Conservation (phyloP, 1,284 basidiomycete genomes). For the Fomitopsis betulina region DNA sequence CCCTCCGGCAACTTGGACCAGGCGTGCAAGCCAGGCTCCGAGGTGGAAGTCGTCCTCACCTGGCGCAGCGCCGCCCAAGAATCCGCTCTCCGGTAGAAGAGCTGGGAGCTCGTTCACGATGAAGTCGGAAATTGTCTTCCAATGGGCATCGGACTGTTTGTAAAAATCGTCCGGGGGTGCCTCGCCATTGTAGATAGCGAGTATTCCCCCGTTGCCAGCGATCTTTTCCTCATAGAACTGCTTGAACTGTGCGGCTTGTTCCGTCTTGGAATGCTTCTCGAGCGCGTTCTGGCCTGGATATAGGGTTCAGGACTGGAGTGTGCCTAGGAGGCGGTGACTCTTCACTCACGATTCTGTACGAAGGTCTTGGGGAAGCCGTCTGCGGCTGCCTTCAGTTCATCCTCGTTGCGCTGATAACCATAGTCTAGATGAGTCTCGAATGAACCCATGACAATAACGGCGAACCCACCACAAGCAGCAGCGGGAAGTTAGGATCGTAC, state of each 20-base stretch:
- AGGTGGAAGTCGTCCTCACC: conserved; percentile 55
- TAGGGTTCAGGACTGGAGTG: not conserved
- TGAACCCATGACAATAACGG: too few species aligned
- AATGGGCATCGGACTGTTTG: conserved; percentile 34
- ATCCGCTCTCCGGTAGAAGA: conserved; percentile 38
- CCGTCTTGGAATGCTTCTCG: conserved; percentile 34
- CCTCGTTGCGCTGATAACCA: conserved; percentile 39
- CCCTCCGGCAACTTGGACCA: conserved; percentile 33
- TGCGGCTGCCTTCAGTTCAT: conserved; percentile 44
- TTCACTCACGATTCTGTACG: conserved; percentile 40
- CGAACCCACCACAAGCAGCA: conserved; percentile 40
- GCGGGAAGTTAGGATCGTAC: conserved; percentile 56
- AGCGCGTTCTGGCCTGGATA: conserved; percentile 38
- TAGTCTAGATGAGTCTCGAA: not conserved
- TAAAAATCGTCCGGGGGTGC: conserved; percentile 38
- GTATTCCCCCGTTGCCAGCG: conserved; percentile 39
- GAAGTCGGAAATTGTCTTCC: conserved; percentile 34
- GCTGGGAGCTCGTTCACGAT: conserved; percentile 37
- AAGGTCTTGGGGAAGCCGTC: conserved; percentile 35
- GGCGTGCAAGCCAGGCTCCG: conserved; percentile 46
- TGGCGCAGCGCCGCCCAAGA: conserved; percentile 43
- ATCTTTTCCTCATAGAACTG: conserved; percentile 51
- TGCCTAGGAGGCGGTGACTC: not conserved
- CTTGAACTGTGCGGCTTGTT: conserved; percentile 42
- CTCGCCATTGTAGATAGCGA: conserved; percentile 39